Conservation (phyloP, 2,329 filamentous ascomycete genomes). For the Teratosphaeria zuluensis region DNA sequence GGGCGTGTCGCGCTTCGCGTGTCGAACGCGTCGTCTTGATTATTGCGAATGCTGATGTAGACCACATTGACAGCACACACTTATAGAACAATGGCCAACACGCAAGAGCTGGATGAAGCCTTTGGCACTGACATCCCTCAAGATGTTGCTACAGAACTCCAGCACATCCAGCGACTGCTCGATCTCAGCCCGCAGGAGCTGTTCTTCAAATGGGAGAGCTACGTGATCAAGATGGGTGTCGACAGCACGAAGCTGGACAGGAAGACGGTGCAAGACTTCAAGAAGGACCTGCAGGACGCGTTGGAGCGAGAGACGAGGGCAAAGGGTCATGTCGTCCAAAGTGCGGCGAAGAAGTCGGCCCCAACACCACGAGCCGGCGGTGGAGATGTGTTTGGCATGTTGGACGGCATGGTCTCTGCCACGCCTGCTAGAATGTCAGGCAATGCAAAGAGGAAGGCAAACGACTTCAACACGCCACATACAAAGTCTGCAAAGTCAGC, state of each 20-base stretch:
- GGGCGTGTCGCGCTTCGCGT: background rate
- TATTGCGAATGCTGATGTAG: background rate
- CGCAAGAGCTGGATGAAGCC: conserved; percentile 43
- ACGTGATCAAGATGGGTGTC: conserved; percentile 85
- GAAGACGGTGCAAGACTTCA: conserved; percentile 65
- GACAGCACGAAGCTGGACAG: conserved; percentile 66
- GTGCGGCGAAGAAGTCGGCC: conserved; percentile 52
- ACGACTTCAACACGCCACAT: conserved; percentile 41
- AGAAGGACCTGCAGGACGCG: conserved; percentile 75
- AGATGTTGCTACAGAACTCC: conserved; percentile 71
- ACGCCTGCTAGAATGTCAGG: conserved; percentile 34
- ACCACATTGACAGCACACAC: background rate
- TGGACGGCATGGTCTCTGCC: conserved; percentile 38
- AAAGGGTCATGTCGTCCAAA: conserved; percentile 45
- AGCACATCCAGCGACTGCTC: conserved; percentile 79
- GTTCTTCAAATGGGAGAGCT: conserved; percentile 98
- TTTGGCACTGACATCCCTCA: conserved; percentile 56
- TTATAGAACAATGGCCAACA: conserved; percentile 36
- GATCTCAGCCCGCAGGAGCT: conserved; percentile 73
- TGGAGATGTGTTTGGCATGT: conserved; percentile 64
- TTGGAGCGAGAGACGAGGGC: conserved; percentile 67
- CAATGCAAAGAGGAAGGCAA: conserved; percentile 38
- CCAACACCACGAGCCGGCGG: conserved; percentile 48
- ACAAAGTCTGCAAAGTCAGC: conserved; percentile 34
- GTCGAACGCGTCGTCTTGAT: background rate